phyloP scores from a whole-genome alignment of 768 basidiomycete species.

The Suillus spraguei region DNA sequence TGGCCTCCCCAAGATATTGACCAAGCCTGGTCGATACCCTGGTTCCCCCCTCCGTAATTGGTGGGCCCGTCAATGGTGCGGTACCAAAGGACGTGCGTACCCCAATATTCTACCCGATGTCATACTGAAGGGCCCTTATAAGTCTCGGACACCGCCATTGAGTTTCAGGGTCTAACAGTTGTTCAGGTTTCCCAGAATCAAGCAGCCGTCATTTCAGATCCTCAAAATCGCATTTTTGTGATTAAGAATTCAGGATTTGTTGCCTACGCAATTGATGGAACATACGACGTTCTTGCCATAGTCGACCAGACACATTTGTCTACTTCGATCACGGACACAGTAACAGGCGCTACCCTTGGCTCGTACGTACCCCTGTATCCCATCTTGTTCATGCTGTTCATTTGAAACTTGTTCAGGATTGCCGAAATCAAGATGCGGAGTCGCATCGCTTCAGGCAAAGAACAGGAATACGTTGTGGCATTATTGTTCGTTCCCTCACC shows the following conservation, averaged over 20 bases:
- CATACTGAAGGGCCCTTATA: constrained; percentile 2
- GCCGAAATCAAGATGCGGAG: constrained; percentile 83
- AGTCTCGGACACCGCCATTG: constrained; percentile 85
- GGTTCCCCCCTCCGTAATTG: constrained; percentile 76
- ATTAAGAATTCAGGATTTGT: constrained; percentile 80
- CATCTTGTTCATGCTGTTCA: constrained; percentile 7
- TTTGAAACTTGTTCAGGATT: constrained; percentile 37
- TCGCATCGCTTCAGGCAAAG: constrained; percentile 41
- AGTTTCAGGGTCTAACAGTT: constrained; percentile 78
- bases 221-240: constrained; percentile 78
- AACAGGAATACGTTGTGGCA: constrained; percentile 75
- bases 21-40: constrained; percentile 77
- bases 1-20: constrained; percentile 77
- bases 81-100: constrained; percentile 65
- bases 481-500: constrained; percentile 54
- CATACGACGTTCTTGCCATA: constrained; percentile 77
- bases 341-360: constrained; percentile 67
- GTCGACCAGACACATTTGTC: constrained; percentile 84
- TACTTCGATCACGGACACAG: constrained; percentile 55
- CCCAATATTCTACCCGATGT: background rate
- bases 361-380: constrained; percentile 33
- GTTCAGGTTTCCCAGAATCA: constrained; percentile 89
- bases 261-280: constrained; percentile 74
- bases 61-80: constrained; percentile 80
- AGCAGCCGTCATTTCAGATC: constrained; percentile 78